These are phyloP conservation scores for Mycogone perniciosa DNA, from an alignment of 2,329 filamentous ascomycete genomes.

Conservation along the genomic window DNA sequence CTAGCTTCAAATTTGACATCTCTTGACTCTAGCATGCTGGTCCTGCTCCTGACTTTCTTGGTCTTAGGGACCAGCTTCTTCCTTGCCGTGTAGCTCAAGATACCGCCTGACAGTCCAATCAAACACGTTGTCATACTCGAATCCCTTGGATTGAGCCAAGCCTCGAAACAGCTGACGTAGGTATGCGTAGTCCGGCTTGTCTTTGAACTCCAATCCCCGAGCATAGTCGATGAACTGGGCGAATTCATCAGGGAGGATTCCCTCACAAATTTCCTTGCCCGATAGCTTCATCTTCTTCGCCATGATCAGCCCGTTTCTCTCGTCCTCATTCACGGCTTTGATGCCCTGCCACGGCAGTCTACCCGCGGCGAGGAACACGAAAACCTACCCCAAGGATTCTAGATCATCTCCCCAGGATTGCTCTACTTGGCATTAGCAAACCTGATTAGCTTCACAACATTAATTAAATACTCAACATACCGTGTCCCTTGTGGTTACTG, in stretches of 20 bases:
- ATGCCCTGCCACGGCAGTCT: constrained; percentile 68
- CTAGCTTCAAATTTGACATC: no score
- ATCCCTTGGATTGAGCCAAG: constrained; percentile 63
- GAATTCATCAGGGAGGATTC: constrained; percentile 64
- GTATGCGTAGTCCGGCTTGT: constrained; percentile 72
- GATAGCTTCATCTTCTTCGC: constrained; percentile 42
- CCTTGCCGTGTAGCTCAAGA: not conserved
- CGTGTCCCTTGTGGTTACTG: not conserved
- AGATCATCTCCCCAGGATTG: not conserved
- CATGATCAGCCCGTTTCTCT: constrained; percentile 44
- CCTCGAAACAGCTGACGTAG: constrained; percentile 70
- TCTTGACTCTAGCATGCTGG: no score
- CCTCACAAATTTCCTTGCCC: constrained; percentile 65
- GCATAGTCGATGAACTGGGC: constrained; percentile 72
- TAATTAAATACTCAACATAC: not conserved
- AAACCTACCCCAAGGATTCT: not conserved
- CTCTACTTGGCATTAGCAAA: not conserved
- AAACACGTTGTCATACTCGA: constrained; percentile 73
- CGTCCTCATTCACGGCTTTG: constrained; percentile 60
- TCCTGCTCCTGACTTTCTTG: no score
- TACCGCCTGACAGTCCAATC: constrained; percentile 53
- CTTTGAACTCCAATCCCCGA: constrained; percentile 64
- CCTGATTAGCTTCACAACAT: not conserved
- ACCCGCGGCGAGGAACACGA: not conserved
- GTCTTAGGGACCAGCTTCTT: no score